These are phyloP conservation scores for Plasmodium sp. DNA, from an alignment of 169 alveolate genomes.

Conservation along the genomic window DNA sequence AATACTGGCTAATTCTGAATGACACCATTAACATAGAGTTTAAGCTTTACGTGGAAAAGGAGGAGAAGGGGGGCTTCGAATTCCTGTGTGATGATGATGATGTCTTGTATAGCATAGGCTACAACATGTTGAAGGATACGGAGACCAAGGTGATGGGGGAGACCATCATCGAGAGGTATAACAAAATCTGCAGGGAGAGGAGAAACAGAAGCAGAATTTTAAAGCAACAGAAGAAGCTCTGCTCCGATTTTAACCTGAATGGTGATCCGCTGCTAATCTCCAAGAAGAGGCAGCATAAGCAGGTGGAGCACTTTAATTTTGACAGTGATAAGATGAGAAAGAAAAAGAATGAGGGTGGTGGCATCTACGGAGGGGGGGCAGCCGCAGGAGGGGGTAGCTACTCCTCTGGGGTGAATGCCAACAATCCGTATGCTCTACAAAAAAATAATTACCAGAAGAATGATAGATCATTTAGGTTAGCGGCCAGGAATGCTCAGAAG, in stretches of 20 bases:
- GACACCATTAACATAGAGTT: constrained; percentile 43
- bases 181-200: constrained; percentile 60
- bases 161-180: constrained; percentile 34
- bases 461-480: constrained; percentile 64
- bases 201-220: constrained; percentile 60
- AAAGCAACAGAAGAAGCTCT: constrained; percentile 57
- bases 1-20: constrained; percentile 65
- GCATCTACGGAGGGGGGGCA: not conserved
- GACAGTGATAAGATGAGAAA: constrained; percentile 36
- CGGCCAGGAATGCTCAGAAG: constrained; percentile 72
- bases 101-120: constrained; percentile 33
- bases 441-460: constrained; percentile 45
- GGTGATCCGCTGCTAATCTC: constrained; percentile 1
- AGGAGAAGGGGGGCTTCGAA: constrained; percentile 49
- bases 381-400: not conserved
- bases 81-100: constrained; percentile 68
- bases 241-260: constrained; percentile 14
- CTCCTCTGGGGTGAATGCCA: not conserved
- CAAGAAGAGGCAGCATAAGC: constrained; percentile 61
- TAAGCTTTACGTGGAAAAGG: constrained; percentile 67
- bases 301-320: constrained; percentile 48
- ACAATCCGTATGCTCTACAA: constrained; percentile 57
- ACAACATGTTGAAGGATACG: constrained; percentile 2
- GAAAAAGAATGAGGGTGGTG: constrained; percentile 15
- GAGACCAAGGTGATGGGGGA: constrained; percentile 47